phyloP scores from a whole-genome alignment of 495 filamentous ascomycete species.

The Penicillium verhagenii region DNA sequence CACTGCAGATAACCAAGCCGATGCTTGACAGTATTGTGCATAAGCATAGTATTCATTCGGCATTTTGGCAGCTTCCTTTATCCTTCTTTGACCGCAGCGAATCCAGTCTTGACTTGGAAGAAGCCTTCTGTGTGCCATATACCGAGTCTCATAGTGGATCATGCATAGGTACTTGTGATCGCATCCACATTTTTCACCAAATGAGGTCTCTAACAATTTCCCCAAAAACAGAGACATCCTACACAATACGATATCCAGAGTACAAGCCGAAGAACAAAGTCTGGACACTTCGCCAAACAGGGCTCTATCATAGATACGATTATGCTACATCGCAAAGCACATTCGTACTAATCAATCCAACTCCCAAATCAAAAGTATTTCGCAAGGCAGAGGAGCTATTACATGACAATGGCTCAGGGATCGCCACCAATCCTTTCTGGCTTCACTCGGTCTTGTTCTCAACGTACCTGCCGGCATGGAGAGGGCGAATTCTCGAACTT shows the following conservation, averaged over 20 bases:
- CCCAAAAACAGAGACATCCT: constrained; percentile 32
- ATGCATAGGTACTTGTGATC: constrained; percentile 22
- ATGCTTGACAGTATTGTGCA: constrained; percentile 33
- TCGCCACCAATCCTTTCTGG: constrained; percentile 16
- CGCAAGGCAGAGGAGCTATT: constrained; percentile 28
- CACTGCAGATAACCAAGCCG: constrained; percentile 33
- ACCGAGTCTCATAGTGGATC: constrained; percentile 17
- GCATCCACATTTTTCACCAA: neutral
- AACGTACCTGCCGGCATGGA: constrained; percentile 38
- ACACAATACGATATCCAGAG: constrained; percentile 43
- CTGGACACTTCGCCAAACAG: constrained; percentile 46
- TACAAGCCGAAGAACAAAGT: constrained; percentile 26
- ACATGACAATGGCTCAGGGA: neutral
- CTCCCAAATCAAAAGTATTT: constrained; percentile 12
- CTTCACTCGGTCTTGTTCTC: constrained; percentile 38
- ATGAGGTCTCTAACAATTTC: neutral
- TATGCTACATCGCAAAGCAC: constrained; percentile 21
- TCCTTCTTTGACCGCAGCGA: constrained; percentile 40
- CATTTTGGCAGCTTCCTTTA: constrained; percentile 34
- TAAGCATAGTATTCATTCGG: constrained; percentile 19
- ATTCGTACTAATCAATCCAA: constrained; percentile 40
- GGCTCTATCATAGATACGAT: constrained; percentile 41
- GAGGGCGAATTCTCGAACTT: constrained; percentile 34
- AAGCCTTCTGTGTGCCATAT: constrained; percentile 29
- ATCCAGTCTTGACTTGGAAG: constrained; percentile 26